Evolutionary conservation across 2,329 filamentous ascomycete genomes (phyloP).

Genomic region (Sordariomycetes sp.): DNA sequence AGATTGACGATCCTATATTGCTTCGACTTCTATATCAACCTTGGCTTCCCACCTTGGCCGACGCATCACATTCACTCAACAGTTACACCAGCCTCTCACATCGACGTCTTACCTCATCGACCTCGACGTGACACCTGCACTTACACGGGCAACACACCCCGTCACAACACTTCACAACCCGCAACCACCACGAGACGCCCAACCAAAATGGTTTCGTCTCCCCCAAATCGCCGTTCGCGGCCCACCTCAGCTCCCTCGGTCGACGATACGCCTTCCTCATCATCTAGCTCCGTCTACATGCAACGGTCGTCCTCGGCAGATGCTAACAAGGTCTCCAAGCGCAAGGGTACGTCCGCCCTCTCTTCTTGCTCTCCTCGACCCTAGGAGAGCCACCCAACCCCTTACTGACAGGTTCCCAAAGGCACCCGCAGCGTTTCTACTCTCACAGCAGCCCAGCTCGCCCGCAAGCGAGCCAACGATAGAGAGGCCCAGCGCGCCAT

Average conservation of each 20-base stretch:
- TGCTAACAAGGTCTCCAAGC: slow-evolving; percentile 31
- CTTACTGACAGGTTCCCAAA: slow-evolving; percentile 10
- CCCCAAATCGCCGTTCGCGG: slow-evolving; percentile 4
- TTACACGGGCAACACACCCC: too few relatives aligned
- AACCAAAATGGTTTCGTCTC: slow-evolving; percentile 4
- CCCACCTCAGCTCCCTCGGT: slow-evolving; percentile 10
- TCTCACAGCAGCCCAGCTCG: slow-evolving; percentile 79
- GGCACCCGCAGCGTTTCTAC: slow-evolving; percentile 74
- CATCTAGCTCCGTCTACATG: slow-evolving; percentile 17
- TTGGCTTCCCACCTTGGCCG: too few relatives aligned
- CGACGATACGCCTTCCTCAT: slow-evolving; percentile 3
- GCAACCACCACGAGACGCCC: background rate
- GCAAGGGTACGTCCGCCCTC: slow-evolving; percentile 29
- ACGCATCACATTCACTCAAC: too few relatives aligned
- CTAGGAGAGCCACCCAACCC: background rate
- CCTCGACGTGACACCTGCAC: too few relatives aligned
- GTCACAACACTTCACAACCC: background rate
- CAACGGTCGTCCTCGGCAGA: slow-evolving; percentile 33
- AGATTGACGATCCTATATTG: too few relatives aligned
- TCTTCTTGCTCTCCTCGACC: background rate
- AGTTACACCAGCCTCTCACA: too few relatives aligned
- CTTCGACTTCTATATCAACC: too few relatives aligned
- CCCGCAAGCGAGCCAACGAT: slow-evolving; percentile 85
- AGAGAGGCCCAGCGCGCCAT: slow-evolving; percentile 85
- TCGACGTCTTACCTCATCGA: too few relatives aligned